Conservation (phyloP, 495 filamentous ascomycete genomes). For the Neurospora sp. region DNA sequence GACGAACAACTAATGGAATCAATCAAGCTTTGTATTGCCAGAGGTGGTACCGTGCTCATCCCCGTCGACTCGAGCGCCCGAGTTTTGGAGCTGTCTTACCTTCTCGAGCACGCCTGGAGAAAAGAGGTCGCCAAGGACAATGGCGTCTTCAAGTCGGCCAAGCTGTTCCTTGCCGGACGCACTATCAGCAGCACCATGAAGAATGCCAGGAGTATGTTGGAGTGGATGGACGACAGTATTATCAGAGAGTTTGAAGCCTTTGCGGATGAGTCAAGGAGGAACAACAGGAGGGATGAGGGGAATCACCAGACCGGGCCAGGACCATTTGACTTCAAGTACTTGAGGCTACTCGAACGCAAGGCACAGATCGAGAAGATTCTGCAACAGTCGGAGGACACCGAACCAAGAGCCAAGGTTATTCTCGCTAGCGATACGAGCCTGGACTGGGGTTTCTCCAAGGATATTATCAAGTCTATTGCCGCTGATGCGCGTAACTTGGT, state of each 20-base stretch:
- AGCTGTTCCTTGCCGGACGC: slow-evolving; percentile 72
- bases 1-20: slow-evolving; percentile 79
- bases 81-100: slow-evolving; percentile 84
- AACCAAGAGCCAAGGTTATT: slow-evolving; percentile 58
- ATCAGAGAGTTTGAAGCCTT: slow-evolving; percentile 82
- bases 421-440: slow-evolving; percentile 82
- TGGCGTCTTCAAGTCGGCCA: slow-evolving; percentile 55
- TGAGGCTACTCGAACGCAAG: slow-evolving; percentile 68
- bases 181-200: slow-evolving; percentile 75
- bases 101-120: slow-evolving; percentile 86
- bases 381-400: slow-evolving; percentile 22
- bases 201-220: slow-evolving; percentile 87
- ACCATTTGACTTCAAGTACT: slow-evolving; percentile 83
- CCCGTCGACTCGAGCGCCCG: slow-evolving; percentile 91
- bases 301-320: slow-evolving; percentile 40
- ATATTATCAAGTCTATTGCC: slow-evolving; percentile 66
- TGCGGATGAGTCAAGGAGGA: slow-evolving; percentile 38
- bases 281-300: slow-evolving; percentile 31
- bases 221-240: slow-evolving; percentile 97
- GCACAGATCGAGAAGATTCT: slow-evolving; percentile 61
- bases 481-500: slow-evolving; percentile 69
- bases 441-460: slow-evolving; percentile 91
- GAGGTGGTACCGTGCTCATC: slow-evolving; percentile 88
- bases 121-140: slow-evolving; percentile 46
- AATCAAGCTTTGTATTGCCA: slow-evolving; percentile 63